Conservation (phyloP, 805 yeast species). For the Henningerozyma blattae region DNA sequence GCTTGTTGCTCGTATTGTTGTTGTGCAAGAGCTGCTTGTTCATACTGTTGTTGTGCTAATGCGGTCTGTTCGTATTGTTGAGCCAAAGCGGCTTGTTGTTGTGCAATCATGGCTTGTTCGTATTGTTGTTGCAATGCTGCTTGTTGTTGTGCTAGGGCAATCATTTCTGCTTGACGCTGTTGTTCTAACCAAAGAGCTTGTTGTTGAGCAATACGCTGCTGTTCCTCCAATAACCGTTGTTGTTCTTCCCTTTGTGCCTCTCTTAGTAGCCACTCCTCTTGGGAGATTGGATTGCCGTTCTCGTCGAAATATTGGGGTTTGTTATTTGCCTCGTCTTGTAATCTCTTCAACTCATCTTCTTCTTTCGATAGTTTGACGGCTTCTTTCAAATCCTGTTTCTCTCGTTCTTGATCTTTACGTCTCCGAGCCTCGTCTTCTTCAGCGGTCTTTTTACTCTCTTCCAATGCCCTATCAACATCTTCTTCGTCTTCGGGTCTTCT, state of each 20-base stretch:
- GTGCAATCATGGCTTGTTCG: conserved; percentile 17
- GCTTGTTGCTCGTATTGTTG: background rate
- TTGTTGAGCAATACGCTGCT: conserved; percentile 6
- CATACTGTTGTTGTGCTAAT: conserved; percentile 9
- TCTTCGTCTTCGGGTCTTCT: too few species aligned
- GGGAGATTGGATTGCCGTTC: conserved; percentile 25
- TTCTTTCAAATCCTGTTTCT: conserved; percentile 20
- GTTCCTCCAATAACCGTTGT: conserved; percentile 17
- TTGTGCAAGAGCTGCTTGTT: conserved; percentile 13
- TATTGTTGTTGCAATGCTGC: conserved; percentile 18
- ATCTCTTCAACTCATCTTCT: conserved; percentile 20
- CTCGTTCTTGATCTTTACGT: conserved; percentile 15
- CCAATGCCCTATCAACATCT: conserved; percentile 70
- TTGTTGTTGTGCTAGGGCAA: conserved; percentile 22
- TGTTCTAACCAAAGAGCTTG: conserved; percentile 13
- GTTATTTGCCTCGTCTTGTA: conserved; percentile 19
- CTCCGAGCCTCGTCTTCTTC: conserved; percentile 65
- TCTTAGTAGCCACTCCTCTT: conserved; percentile 24
- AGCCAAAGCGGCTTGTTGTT: conserved; percentile 17
- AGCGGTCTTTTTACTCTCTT: conserved; percentile 68
- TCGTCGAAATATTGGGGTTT: too few species aligned
- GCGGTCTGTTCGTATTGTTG: conserved; percentile 11
- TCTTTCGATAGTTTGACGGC: conserved; percentile 21
- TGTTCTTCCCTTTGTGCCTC: conserved; percentile 22
- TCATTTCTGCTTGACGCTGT: too few species aligned